Conservation (phyloP, 2,329 filamentous ascomycete species). For the Neofusicoccum sp. region DNA sequence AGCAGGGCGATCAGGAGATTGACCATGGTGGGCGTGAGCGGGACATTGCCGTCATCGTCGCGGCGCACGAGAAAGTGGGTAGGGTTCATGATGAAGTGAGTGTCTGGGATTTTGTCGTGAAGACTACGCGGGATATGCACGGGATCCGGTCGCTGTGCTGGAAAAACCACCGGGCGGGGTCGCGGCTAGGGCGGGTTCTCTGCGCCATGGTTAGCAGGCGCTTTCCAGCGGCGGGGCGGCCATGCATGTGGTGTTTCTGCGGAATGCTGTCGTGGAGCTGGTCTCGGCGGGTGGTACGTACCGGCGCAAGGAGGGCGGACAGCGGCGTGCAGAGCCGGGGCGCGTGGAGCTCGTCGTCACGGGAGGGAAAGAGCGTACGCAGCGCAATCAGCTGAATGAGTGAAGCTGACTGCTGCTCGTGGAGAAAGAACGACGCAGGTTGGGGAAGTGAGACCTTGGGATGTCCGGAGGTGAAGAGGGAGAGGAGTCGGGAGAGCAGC, state of each 20-base stretch:
- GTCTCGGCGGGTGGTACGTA: constrained; percentile 14
- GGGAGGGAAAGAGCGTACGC: constrained; percentile 43
- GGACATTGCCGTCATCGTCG: constrained; percentile 43
- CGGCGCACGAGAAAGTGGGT: constrained; percentile 54
- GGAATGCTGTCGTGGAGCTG: neutral
- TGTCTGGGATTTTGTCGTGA: neutral
- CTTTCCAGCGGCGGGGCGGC: no score
- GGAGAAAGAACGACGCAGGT: constrained; percentile 17
- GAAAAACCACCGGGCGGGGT: neutral
- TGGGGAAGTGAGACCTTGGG: constrained; percentile 15
- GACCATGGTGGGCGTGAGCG: constrained; percentile 65
- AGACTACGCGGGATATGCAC: constrained; percentile 2
- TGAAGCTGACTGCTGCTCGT: constrained; percentile 20
- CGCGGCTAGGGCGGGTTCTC: neutral
- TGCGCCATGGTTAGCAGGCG: constrained; percentile 7
- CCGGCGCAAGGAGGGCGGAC: constrained; percentile 18
- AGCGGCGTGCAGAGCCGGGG: neutral
- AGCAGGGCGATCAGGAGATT: constrained; percentile 80
- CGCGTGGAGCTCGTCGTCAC: constrained; percentile 3
- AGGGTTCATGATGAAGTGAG: constrained; percentile 40
- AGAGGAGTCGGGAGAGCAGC: constrained; percentile 3
- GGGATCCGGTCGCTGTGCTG: neutral
- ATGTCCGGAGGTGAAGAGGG: constrained; percentile 2
- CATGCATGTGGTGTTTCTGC: constrained; percentile 2
- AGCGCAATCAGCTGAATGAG: constrained; percentile 52